A percentile compares a stretch with the other conserved stretches of the same genome.
Evolutionary conservation across 495 filamentous ascomycete genomes (phyloP).

Genomic region (Staphylotrichum tortipilum): DNA sequence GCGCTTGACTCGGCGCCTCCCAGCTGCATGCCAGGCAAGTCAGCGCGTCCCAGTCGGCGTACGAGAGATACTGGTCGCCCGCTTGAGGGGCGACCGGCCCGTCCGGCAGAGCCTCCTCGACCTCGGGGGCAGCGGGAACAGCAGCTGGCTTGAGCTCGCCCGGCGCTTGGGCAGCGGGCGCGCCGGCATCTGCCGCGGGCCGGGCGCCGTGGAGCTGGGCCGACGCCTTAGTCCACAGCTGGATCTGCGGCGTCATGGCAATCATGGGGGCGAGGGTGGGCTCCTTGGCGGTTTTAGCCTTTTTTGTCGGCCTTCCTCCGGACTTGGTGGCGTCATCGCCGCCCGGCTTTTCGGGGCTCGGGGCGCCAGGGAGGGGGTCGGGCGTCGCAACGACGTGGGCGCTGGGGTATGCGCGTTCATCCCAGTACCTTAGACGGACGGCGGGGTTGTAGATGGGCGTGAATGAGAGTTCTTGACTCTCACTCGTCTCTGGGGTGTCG

Average conservation of each 20-base stretch:
- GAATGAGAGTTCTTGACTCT: conserved; percentile 59
- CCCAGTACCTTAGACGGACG: conserved; percentile 74
- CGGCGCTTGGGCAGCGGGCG: conserved; percentile 10
- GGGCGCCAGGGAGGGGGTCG: conserved; percentile 26
- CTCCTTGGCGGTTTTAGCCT: conserved; percentile 58
- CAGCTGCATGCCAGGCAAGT: conserved; percentile 27
- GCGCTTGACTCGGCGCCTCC: conserved; percentile 16
- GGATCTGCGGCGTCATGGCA: conserved; percentile 57
- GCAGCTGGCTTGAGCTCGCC: conserved; percentile 1
- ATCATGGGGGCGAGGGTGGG: conserved; percentile 34
- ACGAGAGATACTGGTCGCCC: conserved; percentile 23
- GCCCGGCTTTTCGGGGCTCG: conserved; percentile 26
- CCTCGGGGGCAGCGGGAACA: neutral
- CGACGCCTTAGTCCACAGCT: conserved; percentile 83
- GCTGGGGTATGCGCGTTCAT: conserved; percentile 65
- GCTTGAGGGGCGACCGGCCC: conserved; percentile 15
- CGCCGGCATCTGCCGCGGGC: conserved; percentile 2
- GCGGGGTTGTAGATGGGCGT: conserved; percentile 60
- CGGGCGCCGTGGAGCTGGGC: conserved; percentile 66
- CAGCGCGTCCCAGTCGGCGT: conserved; percentile 28
- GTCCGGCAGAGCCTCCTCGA: conserved; percentile 13
- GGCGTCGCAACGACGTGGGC: conserved; percentile 56
- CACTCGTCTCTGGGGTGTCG: conserved; percentile 40
- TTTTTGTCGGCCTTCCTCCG: conserved; percentile 31
- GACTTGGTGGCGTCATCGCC: conserved; percentile 21